phyloP scores from a whole-genome alignment of 345 rosid genomes.

The Odontarrhena argentea region DNA sequence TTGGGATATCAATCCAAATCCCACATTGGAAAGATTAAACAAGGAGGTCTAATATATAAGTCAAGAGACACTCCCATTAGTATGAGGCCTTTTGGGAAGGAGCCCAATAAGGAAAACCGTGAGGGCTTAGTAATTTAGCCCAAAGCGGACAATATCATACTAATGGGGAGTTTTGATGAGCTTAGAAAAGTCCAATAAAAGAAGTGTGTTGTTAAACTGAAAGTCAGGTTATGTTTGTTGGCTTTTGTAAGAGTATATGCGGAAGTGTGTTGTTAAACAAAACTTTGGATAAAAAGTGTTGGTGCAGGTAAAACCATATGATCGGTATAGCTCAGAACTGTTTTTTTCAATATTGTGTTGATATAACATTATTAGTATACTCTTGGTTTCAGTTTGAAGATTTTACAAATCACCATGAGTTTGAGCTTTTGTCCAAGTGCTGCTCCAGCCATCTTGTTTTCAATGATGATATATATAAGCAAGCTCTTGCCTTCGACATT shows the following conservation, averaged over 20 bases:
- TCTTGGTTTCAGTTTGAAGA: constrained; percentile 79
- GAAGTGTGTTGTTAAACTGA: too few species aligned
- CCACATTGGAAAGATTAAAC: too few species aligned
- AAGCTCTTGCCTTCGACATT: constrained; percentile 10
- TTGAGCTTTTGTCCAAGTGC: constrained; percentile 78
- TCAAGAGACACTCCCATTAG: too few species aligned
- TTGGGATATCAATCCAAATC: too few species aligned
- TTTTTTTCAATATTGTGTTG: constrained; percentile 9
- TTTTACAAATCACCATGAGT: constrained; percentile 97
- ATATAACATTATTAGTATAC: background rate
- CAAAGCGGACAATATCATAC: too few species aligned
- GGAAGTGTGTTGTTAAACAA: constrained; percentile 85
- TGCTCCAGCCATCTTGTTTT: constrained; percentile 85
- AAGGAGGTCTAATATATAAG: too few species aligned
- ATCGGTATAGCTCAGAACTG: background rate
- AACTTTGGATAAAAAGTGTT: constrained; percentile 93
- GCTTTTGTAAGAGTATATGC: constrained; percentile 63
- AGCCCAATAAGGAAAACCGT: too few species aligned
- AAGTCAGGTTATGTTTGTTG: background rate
- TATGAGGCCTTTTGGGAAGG: too few species aligned
- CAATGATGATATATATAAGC: constrained; percentile 94
- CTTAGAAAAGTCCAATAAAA: too few species aligned
- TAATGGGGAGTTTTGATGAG: too few species aligned
- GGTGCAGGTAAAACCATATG: constrained; percentile 60
- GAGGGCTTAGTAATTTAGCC: too few species aligned